Conservation (phyloP, 805 yeast species). For the Wickerhamomyces queroliae region DNA sequence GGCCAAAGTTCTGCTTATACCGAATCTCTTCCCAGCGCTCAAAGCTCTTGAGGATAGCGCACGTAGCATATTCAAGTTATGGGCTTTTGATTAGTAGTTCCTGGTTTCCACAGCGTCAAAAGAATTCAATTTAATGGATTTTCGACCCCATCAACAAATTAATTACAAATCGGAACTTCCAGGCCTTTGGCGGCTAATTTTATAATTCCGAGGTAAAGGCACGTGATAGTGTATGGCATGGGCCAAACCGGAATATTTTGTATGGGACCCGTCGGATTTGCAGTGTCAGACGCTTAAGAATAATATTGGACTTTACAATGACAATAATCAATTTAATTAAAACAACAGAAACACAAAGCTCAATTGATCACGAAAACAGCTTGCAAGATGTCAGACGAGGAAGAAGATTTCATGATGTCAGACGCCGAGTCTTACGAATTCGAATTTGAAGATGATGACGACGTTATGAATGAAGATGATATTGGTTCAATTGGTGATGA, state of each 20-base stretch:
- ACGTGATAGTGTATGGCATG: background rate
- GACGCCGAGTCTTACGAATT: constrained; percentile 24
- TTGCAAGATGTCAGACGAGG: constrained; percentile 19
- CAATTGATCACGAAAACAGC: background rate
- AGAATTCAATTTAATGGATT: background rate
- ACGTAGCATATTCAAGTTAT: background rate
- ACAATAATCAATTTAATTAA: too few species aligned
- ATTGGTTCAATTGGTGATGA: constrained; percentile 14
- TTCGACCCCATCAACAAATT: background rate
- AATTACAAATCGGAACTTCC: background rate
- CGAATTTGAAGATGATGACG: constrained; percentile 21
- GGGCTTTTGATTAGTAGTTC: background rate
- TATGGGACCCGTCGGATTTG: background rate
- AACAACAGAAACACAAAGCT: background rate
- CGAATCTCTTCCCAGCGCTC: background rate
- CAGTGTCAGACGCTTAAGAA: background rate
- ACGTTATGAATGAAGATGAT: constrained; percentile 5
- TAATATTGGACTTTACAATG: background rate
- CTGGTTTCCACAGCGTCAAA: background rate
- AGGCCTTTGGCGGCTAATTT: too few species aligned
- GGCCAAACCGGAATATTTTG: background rate
- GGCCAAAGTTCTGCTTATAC: background rate
- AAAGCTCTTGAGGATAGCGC: background rate
- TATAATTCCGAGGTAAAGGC: background rate
- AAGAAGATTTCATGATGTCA: constrained; percentile 24